Evolutionary conservation across 768 basidiomycete genomes (phyloP).

Genomic region (Leccinellum albellum): DNA sequence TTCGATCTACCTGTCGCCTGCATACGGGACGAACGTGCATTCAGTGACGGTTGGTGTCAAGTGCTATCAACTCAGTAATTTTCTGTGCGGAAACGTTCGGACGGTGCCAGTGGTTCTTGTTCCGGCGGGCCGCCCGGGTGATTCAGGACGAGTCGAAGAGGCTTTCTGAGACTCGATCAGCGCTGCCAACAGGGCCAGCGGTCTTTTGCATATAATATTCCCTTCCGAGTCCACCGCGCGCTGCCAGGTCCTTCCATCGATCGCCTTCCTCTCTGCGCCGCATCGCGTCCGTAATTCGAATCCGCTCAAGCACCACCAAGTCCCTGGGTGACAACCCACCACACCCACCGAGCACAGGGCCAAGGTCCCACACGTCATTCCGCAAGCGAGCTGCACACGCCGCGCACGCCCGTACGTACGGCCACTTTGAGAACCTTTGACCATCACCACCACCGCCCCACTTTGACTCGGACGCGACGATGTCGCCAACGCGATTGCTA

Average conservation of each 20-base stretch:
- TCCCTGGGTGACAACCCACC: too few species aligned
- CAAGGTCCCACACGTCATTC: neutral
- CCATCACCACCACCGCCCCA: neutral
- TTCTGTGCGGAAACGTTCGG: neutral
- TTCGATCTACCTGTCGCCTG: neutral
- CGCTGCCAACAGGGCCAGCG: neutral
- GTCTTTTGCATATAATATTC: neutral
- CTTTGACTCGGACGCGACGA: neutral
- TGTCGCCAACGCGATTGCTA: slow-evolving; percentile 25
- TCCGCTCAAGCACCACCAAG: neutral
- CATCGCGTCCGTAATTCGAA: neutral
- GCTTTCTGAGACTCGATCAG: neutral
- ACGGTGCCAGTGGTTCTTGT: neutral
- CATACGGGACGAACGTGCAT: slow-evolving; percentile 3
- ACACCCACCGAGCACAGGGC: too few species aligned
- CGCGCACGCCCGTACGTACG: neutral
- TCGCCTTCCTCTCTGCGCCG: neutral
- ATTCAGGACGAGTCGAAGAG: neutral
- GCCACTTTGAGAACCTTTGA: neutral
- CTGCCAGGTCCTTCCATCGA: neutral
- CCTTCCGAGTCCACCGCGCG: too few species aligned
- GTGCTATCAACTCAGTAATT: neutral
- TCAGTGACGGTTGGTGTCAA: neutral
- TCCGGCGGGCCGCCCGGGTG: neutral
- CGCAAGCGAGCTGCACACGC: neutral